Percentiles rank a stretch among this genome's conserved stretches.
Evolutionary conservation across 148 eudicot genomes (phyloP).

Genomic region (Cornus florida): DNA sequence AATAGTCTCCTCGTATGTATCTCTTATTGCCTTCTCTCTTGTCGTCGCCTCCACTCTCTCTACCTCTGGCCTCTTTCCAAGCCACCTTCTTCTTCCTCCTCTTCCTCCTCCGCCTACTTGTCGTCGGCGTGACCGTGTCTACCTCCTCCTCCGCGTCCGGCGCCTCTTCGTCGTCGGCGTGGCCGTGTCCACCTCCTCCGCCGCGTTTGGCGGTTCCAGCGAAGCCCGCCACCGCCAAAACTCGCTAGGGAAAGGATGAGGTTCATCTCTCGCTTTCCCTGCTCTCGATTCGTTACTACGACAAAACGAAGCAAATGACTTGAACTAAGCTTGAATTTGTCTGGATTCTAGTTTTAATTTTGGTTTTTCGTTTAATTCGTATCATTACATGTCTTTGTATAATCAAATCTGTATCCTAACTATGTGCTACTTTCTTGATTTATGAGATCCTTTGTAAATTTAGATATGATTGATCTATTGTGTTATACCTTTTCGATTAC

Average conservation of each 20-base stretch:
- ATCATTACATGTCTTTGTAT: neutral
- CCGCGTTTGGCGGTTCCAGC: constrained; percentile 15
- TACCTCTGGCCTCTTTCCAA: constrained; percentile 41
- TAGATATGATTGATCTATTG: neutral
- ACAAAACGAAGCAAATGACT: constrained; percentile 89
- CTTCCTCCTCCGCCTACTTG: constrained; percentile 19
- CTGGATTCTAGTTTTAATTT: too few species aligned
- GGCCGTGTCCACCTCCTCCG: too few species aligned
- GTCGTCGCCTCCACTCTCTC: too few species aligned
- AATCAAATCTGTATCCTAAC: constrained; percentile 2
- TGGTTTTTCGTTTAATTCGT: too few species aligned
- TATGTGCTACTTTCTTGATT: neutral
- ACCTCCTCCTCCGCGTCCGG: too few species aligned
- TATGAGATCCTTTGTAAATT: neutral
- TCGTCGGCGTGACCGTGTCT: constrained; percentile 35
- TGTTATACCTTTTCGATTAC: too few species aligned
- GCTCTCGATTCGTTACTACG: constrained; percentile 67
- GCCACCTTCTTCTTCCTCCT: constrained; percentile 23
- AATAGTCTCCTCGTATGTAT: too few species aligned
- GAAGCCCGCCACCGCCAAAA: constrained; percentile 16
- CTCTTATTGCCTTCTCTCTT: too few species aligned
- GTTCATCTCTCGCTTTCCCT: constrained; percentile 73
- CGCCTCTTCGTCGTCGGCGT: too few species aligned
- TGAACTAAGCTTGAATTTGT: too few species aligned
- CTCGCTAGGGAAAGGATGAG: constrained; percentile 85